Percentiles rank a stretch among this genome's conserved stretches.
phyloP scores from a whole-genome alignment of 2,329 filamentous ascomycete genomes.

The Exophiala aquamarina region DNA sequence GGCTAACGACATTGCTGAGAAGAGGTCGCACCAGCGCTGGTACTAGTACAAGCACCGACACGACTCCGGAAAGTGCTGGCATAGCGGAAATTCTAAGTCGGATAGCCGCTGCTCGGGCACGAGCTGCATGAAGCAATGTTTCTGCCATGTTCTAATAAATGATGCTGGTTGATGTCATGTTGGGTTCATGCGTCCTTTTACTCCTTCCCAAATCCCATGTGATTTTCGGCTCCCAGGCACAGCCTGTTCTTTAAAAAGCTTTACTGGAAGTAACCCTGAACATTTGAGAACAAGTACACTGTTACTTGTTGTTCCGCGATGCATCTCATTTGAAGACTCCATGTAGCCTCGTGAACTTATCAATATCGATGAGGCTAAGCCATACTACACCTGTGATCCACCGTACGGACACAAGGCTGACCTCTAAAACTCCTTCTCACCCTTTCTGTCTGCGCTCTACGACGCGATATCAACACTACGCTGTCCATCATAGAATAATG shows the following conservation, averaged over 20 bases:
- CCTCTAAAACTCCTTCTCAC: not conserved
- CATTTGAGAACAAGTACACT: too few relatives aligned
- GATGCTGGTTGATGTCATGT: too few relatives aligned
- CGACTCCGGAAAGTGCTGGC: constrained; percentile 11
- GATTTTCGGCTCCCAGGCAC: too few relatives aligned
- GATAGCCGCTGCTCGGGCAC: constrained; percentile 16
- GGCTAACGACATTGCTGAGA: constrained; percentile 12
- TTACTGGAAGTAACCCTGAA: too few relatives aligned
- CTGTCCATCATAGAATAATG: constrained; percentile 12
- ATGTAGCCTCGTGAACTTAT: too few relatives aligned
- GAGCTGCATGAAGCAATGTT: not conserved
- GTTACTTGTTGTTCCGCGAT: too few relatives aligned
- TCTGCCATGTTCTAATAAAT: not conserved
- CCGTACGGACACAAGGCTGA: constrained; percentile 3
- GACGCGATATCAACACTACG: constrained; percentile 8
- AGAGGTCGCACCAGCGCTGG: constrained; percentile 3
- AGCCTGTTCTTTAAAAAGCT: too few relatives aligned
- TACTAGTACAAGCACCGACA: constrained; percentile 6
- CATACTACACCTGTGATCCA: not conserved
- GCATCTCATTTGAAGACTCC: too few relatives aligned
- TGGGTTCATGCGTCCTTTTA: too few relatives aligned
- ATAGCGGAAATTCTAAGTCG: constrained; percentile 18
- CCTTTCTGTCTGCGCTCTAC: constrained; percentile 1
- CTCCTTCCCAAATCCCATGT: not conserved
- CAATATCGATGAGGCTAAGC: too few relatives aligned